phyloP scores from a whole-genome alignment of 352 stramenopile species.

The Chrysophaeum taylorii region DNA sequence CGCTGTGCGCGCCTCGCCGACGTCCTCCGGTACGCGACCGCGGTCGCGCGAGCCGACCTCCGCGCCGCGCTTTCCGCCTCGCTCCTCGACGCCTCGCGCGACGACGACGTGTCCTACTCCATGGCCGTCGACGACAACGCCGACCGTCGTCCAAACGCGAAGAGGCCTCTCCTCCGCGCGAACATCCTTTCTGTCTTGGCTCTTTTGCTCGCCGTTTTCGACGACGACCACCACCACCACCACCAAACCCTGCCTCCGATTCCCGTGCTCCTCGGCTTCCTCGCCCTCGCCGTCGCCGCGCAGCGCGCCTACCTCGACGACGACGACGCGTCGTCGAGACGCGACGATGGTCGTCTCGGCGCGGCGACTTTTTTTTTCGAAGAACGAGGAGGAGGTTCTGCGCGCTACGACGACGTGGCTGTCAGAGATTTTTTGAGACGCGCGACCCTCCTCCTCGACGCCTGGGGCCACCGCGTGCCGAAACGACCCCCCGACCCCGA shows the following conservation, averaged over 20 bases:
- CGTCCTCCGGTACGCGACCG: too few species aligned
- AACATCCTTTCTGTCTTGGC: too few species aligned
- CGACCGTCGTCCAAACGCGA: too few species aligned
- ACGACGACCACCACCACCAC: too few species aligned
- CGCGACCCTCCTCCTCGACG: neutral
- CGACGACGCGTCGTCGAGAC: neutral
- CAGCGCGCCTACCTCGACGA: neutral
- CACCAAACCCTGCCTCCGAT: too few species aligned
- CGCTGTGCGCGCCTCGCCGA: too few species aligned
- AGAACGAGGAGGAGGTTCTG: neutral
- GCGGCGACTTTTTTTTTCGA: neutral
- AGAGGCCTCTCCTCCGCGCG: too few species aligned
- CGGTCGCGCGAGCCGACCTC: too few species aligned
- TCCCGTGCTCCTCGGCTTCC: neutral
- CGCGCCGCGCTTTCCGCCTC: neutral
- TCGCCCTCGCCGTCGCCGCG: neutral
- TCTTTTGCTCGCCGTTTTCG: too few species aligned
- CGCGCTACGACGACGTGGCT: neutral
- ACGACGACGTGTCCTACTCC: too few species aligned
- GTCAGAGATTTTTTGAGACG: neutral
- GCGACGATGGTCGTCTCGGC: neutral
- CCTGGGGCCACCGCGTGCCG: neutral
- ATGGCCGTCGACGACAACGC: too few species aligned
- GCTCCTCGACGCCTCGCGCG: neutral
- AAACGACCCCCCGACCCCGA: neutral